Conservation (phyloP, 2,329 filamentous ascomycete genomes). For the Fusarium sp. region DNA sequence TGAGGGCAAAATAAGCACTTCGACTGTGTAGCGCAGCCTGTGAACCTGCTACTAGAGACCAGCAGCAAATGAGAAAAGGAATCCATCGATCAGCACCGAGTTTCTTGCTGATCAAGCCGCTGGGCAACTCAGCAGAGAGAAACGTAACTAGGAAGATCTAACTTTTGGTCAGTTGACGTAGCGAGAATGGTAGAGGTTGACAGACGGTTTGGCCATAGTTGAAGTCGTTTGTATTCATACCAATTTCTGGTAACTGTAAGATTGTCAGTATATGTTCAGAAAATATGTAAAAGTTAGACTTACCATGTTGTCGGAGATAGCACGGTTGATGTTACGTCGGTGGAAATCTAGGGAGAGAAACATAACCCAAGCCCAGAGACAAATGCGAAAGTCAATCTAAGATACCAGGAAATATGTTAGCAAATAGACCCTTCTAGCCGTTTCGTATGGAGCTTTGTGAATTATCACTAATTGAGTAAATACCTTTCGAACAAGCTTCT, state of each 20-base stretch:
- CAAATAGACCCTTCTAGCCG: not conserved
- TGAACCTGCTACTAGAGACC: conserved; percentile 56
- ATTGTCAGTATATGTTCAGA: not conserved
- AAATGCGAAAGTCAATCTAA: conserved; percentile 62
- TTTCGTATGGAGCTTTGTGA: not conserved
- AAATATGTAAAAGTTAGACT: not conserved
- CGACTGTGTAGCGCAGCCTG: conserved; percentile 55
- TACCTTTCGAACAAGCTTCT: conserved; percentile 60
- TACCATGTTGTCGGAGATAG: conserved; percentile 57
- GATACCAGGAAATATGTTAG: conserved; percentile 18
- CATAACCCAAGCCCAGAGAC: conserved; percentile 60
- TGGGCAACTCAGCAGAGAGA: conserved; percentile 62
- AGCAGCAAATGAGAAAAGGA: conserved; percentile 56
- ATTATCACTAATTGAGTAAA: not conserved
- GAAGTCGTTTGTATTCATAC: conserved; percentile 60
- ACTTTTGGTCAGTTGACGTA: not conserved
- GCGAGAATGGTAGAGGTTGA: not conserved
- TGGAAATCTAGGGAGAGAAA: conserved; percentile 62
- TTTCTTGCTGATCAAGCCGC: conserved; percentile 64
- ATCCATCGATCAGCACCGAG: conserved; percentile 63
- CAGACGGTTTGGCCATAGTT: conserved; percentile 58
- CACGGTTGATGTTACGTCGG: conserved; percentile 61
- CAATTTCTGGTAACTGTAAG: conserved; percentile 53
- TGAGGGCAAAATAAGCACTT: conserved; percentile 57
- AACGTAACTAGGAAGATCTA: conserved; percentile 60